Evolutionary conservation across 108 stramenopile genomes (phyloP).

Genomic region (Discostella pseudostelligera): DNA sequence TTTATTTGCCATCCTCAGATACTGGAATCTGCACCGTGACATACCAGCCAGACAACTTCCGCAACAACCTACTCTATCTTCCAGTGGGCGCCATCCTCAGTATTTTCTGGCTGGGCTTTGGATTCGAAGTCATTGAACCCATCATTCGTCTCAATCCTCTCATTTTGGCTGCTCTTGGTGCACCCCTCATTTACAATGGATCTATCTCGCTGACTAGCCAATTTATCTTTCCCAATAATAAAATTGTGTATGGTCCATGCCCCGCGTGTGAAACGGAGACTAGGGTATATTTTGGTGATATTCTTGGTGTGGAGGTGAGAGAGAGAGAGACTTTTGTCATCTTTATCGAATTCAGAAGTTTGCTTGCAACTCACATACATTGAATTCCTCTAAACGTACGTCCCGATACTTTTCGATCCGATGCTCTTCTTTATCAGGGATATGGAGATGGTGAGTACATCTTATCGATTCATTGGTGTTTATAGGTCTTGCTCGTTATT

Average conservation of each 20-base stretch:
- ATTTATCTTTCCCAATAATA: constrained; percentile 73
- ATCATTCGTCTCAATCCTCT: constrained; percentile 77
- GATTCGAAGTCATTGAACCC: constrained; percentile 75
- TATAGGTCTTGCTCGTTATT: neutral
- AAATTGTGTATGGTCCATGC: constrained; percentile 92
- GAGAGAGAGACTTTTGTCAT: neutral
- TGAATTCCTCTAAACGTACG: neutral
- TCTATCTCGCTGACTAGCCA: constrained; percentile 64
- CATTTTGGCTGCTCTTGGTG: constrained; percentile 67
- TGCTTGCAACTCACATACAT: neutral
- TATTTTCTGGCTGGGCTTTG: constrained; percentile 64
- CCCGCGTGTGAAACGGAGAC: constrained; percentile 84
- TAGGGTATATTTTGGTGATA: constrained; percentile 91
- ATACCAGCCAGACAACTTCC: constrained; percentile 82
- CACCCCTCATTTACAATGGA: constrained; percentile 69
- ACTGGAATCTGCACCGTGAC: constrained; percentile 93
- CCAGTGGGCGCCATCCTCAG: constrained; percentile 71
- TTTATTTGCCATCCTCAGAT: constrained; percentile 31
- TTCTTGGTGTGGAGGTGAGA: constrained; percentile 78
- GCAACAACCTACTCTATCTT: constrained; percentile 85
- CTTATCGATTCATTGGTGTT: neutral
- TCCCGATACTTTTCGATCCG: neutral
- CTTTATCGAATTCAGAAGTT: too few relatives aligned
- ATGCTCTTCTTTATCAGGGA: constrained; percentile 32
- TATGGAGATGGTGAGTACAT: constrained; percentile 50